Percentiles rank a stretch among this genome's conserved stretches.
Evolutionary conservation across 108 stramenopile genomes (phyloP).

Genomic region (Nannochloropsis granulata): DNA sequence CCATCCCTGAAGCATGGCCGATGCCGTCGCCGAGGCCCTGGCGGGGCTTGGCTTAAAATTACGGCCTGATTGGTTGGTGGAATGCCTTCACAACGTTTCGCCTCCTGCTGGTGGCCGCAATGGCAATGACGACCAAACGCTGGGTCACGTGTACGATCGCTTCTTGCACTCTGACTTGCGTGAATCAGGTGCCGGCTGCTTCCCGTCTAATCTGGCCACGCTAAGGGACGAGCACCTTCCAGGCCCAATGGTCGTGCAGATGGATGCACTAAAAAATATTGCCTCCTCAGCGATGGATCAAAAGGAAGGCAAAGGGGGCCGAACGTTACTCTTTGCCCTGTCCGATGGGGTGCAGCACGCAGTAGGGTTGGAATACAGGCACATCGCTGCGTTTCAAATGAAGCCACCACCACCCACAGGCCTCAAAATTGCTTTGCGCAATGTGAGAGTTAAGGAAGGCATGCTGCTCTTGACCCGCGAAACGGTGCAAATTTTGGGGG

Average conservation of each 20-base stretch:
- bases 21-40: not conserved
- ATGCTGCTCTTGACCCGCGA: not conserved
- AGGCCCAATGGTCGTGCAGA: not conserved
- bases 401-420: not conserved
- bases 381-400: not conserved
- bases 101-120: not conserved
- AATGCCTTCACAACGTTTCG: not conserved
- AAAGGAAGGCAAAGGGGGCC: not conserved
- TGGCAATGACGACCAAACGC: not conserved
- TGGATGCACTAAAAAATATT: not conserved
- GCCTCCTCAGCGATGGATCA: not conserved
- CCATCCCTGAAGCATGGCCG: no score
- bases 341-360: not conserved
- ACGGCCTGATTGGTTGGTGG: not conserved
- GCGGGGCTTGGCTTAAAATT: not conserved
- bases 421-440: not conserved
- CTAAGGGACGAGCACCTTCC: not conserved
- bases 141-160: not conserved
- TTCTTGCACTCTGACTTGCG: not conserved
- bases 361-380: not conserved
- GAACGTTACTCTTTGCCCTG: not conserved
- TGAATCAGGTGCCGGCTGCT: not conserved
- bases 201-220: not conserved
- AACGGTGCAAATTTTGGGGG: not conserved
- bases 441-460: not conserved